Conservation (phyloP, 768 basidiomycete genomes). For the Baorangia bicolor region DNA sequence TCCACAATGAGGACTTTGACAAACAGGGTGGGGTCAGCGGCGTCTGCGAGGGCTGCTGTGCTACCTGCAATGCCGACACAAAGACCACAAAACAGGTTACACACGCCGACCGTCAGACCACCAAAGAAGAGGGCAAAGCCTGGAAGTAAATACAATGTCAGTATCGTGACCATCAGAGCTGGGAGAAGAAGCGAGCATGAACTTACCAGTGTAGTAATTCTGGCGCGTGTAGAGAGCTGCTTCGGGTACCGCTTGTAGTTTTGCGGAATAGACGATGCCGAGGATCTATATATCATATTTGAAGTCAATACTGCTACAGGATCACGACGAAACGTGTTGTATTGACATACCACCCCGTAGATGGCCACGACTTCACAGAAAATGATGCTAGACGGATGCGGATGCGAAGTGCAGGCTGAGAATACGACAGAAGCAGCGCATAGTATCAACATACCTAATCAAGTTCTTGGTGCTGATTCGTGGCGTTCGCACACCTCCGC, state of each 20-base stretch:
- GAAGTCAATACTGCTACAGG: neutral
- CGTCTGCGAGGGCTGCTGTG: conserved; percentile 93
- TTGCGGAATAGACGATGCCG: conserved; percentile 93
- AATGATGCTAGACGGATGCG: conserved; percentile 67
- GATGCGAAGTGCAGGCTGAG: neutral
- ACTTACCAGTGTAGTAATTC: conserved; percentile 89
- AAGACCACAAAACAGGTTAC: conserved; percentile 93
- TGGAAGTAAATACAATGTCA: conserved; percentile 23
- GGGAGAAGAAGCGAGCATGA: neutral
- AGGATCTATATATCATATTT: conserved; percentile 60
- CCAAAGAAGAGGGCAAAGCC: conserved; percentile 97
- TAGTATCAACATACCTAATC: conserved; percentile 65
- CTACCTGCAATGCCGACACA: conserved; percentile 95
- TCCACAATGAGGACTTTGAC: conserved; percentile 98
- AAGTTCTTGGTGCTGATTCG: conserved; percentile 96
- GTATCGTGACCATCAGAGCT: neutral
- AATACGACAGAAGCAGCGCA: too few species aligned
- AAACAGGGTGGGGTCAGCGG: conserved; percentile 90
- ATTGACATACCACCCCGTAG: conserved; percentile 80
- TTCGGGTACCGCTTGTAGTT: conserved; percentile 61
- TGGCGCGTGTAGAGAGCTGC: conserved; percentile 72
- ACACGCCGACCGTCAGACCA: conserved; percentile 88
- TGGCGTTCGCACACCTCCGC: conserved; percentile 91
- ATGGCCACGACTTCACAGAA: conserved; percentile 99
- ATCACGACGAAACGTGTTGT: neutral